Base-by-base conservation (phyloP, 2,329 filamentous ascomycete species). In the Aspergillaceae sp. region DNA sequence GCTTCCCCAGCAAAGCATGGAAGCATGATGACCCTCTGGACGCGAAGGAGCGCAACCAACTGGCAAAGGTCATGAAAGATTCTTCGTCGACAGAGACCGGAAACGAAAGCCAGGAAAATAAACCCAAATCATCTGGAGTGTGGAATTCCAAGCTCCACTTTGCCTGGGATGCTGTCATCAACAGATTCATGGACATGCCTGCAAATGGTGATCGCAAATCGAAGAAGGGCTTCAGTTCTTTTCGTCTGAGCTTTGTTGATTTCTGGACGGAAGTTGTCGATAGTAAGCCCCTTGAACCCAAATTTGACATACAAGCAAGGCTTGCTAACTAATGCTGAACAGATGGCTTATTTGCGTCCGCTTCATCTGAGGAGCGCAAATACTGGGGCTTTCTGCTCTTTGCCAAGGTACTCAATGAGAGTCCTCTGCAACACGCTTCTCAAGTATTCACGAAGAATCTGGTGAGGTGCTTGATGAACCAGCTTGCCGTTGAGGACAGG, bases 251-350 rank as follows among this genome's bases (percentile, higher is more conserved):
- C 27, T 89, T 95, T 60, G 74, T 76, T 41, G 79, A 85, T 41
- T 94, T 96, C 62, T 97, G 91, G 90, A 80, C 79, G 36, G 82
- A 87, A 40, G 83, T 87, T 46, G 83, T 97, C 49, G 90, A 96
- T 66, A 86, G 86, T 89, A 67, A 72, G 83, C 73, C 48, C n/a
- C 19, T 46, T 41, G 28, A 29, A 11, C 9, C 37, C 4, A 2
- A 7, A 11, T 8, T 19, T 8, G 27, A 38, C 5, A 38, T 38
- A 27, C 11, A 3, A 26, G 34, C 7, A 11, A 3, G 27, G 7
- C 30, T 9, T 10, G 40, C 56, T 5, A 71, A 65, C 56, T 35
- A 42, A 38, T 29, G 45, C 43, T 45, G 2, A 40, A 0, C 51
- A 91, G 86, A 91, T 61, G 84, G 86, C 6, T 75, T 96, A 3